phyloP scores from a whole-genome alignment of 2,329 filamentous ascomycete genomes.

The Niveomyces coronatus region DNA sequence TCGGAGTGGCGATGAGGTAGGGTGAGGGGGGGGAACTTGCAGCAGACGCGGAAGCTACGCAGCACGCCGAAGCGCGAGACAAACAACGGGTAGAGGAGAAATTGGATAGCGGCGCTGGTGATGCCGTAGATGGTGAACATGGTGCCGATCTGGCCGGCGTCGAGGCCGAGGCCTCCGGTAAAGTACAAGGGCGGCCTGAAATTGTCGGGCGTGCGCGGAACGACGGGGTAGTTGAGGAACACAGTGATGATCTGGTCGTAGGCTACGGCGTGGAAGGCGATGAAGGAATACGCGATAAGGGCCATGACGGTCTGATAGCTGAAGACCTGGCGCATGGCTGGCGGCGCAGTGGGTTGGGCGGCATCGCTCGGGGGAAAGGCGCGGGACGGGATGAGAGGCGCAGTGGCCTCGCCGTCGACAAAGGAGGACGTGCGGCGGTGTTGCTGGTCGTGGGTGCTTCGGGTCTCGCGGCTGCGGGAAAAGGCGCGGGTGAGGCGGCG shows the following conservation, averaged over 20 bases:
- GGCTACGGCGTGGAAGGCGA: slow-evolving; percentile 72
- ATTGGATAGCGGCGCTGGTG: slow-evolving; percentile 71
- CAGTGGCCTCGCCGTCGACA: slow-evolving; percentile 45
- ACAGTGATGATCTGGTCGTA: slow-evolving; percentile 85
- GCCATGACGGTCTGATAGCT: slow-evolving; percentile 65
- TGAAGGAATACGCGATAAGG: slow-evolving; percentile 65
- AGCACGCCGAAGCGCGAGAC: slow-evolving; percentile 66
- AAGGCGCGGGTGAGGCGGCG: slow-evolving; percentile 45
- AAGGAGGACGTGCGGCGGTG: slow-evolving; percentile 26
- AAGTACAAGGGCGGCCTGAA: slow-evolving; percentile 69
- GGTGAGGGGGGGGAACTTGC: slow-evolving; percentile 22
- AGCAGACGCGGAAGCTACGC: slow-evolving; percentile 57
- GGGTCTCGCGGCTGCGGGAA: slow-evolving; percentile 20
- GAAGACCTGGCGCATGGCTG: slow-evolving; percentile 54
- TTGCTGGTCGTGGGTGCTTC: slow-evolving; percentile 20
- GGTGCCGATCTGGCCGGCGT: slow-evolving; percentile 66
- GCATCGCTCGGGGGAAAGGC: slow-evolving; percentile 14
- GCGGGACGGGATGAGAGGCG: slow-evolving; percentile 38
- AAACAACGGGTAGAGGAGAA: slow-evolving; percentile 70
- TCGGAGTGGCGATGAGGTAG: background rate
- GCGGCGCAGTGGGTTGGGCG: slow-evolving; percentile 10
- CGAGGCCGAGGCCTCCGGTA: slow-evolving; percentile 65
- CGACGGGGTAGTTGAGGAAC: slow-evolving; percentile 67
- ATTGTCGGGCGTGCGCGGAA: slow-evolving; percentile 46
- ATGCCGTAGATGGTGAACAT: slow-evolving; percentile 80